Evolutionary conservation across 441 rosid genomes (phyloP).

Genomic region (Flueggea neowawraea): DNA sequence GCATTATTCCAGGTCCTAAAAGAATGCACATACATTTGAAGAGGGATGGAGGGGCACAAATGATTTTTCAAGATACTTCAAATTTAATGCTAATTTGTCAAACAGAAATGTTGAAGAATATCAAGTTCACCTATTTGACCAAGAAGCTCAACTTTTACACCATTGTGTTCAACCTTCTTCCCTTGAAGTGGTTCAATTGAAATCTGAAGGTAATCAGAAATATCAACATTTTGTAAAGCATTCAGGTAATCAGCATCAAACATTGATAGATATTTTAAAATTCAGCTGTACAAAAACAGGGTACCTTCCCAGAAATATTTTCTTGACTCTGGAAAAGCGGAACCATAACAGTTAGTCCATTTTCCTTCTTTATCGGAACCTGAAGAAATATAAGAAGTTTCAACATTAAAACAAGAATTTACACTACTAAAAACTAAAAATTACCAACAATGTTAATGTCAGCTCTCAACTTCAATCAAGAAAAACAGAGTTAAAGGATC

Average conservation of each 20-base stretch:
- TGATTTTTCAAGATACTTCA: background rate
- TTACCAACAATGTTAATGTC: too few species aligned
- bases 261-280: background rate
- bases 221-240: conserved; percentile 4
- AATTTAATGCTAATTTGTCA: background rate
- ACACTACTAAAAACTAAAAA: background rate
- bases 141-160: conserved; percentile 95
- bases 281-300: background rate
- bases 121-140: conserved; percentile 86
- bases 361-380: conserved; percentile 96
- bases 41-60: background rate
- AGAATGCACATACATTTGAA: too few species aligned
- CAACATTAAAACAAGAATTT: background rate
- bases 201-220: conserved; percentile 37
- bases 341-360: conserved; percentile 76
- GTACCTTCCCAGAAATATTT: conserved; percentile 88
- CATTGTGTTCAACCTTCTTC: conserved; percentile 92
- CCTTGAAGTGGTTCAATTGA: conserved; percentile 85
- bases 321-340: conserved; percentile 98
- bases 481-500: too few species aligned
- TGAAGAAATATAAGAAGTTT: conserved; percentile 16
- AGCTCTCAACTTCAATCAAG: too few species aligned
- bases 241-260: background rate
- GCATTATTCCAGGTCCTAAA: too few species aligned
- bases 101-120: background rate